Evolutionary conservation across 169 alveolate species (phyloP).

Genomic region (Plasmodium sp.): DNA sequence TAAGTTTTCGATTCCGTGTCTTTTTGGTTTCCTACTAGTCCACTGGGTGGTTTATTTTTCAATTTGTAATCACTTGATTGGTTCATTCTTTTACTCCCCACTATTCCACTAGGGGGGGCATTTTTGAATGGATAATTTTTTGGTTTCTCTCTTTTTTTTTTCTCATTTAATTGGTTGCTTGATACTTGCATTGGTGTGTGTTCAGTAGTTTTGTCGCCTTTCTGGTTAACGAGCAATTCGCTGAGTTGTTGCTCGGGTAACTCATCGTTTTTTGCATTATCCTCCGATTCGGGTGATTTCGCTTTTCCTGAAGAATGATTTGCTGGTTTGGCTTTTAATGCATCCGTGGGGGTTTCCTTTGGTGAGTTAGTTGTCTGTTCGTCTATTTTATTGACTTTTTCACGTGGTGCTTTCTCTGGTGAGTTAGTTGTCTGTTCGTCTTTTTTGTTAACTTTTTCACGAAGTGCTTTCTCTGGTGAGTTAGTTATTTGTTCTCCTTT

Average conservation of each 20-base stretch:
- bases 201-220: neutral
- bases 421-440: neutral
- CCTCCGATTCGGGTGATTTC: neutral
- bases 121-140: neutral
- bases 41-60: neutral
- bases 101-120: conserved; percentile 4
- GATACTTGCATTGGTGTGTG: neutral
- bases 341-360: neutral
- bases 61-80: neutral
- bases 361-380: neutral
- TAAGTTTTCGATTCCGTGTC: neutral
- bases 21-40: neutral
- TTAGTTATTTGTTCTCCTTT: neutral
- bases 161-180: neutral
- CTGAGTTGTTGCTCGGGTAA: neutral
- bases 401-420: no score
- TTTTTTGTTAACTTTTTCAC: neutral
- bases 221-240: neutral
- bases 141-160: neutral
- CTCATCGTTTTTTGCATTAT: no score
- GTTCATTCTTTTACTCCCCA: neutral
- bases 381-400: neutral
- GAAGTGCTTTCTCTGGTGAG: no score
- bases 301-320: neutral
- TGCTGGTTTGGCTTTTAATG: neutral